phyloP scores from a whole-genome alignment of 2,329 filamentous ascomycete genomes.

The Ambrosiella beaveri region DNA sequence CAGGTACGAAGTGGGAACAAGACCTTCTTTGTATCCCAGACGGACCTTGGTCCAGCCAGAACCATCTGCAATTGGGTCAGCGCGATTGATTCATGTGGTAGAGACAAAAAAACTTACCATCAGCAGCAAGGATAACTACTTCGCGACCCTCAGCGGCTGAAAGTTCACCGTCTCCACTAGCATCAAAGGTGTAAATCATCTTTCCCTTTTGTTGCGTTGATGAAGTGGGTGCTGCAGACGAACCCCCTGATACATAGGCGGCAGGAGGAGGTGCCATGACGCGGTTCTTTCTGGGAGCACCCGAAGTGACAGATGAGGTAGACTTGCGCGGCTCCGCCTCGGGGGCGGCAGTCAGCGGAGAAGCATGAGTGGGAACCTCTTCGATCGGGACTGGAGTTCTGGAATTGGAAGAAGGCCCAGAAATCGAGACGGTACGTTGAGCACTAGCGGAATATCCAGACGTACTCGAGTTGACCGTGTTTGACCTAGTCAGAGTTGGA shows the following conservation, averaged over 20 bases:
- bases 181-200: conserved; percentile 81
- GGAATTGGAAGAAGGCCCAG: conserved; percentile 18
- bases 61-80: conserved; percentile 45
- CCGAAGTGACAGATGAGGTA: conserved; percentile 8
- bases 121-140: conserved; percentile 62
- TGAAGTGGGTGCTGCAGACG: conserved; percentile 30
- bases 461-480: conserved; percentile 80
- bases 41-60: conserved; percentile 82
- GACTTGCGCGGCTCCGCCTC: conserved; percentile 14
- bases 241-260: conserved; percentile 56
- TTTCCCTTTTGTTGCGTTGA: conserved; percentile 46
- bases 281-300: conserved; percentile 41
- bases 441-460: conserved; percentile 74
- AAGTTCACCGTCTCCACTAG: conserved; percentile 64
- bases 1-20: conserved; percentile 76
- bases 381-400: conserved; percentile 32
- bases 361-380: conserved; percentile 22
- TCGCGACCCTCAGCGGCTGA: conserved; percentile 64
- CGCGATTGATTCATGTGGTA: conserved; percentile 10
- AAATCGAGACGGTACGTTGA: conserved; percentile 55
- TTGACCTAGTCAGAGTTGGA: conserved; percentile 54
- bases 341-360: not conserved
- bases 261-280: conserved; percentile 76
- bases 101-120: conserved; percentile 46
- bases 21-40: conserved; percentile 55